Percentiles rank a stretch among this genome's conserved stretches.
phyloP scores from a whole-genome alignment of 305 asterid genomes.

The Petunia hybrid region DNA sequence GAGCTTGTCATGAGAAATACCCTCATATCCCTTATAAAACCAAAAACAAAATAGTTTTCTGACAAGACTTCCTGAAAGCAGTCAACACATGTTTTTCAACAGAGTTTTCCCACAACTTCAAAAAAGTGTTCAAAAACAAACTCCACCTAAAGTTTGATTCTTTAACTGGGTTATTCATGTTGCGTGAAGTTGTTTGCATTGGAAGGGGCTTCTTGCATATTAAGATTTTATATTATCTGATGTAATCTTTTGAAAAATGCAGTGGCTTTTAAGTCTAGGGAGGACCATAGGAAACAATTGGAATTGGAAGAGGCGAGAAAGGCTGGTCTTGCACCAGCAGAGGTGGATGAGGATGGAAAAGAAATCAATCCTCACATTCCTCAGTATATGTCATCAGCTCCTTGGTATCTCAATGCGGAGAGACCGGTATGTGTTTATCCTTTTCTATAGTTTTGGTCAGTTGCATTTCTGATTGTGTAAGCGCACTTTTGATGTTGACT shows the following conservation, averaged over 20 bases:
- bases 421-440: slow-evolving; percentile 57
- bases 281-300: slow-evolving; percentile 82
- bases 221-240: slow-evolving; percentile 11
- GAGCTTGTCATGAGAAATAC: neutral
- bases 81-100: neutral
- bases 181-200: neutral
- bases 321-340: slow-evolving; percentile 90
- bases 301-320: slow-evolving; percentile 85
- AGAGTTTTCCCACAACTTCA: neutral
- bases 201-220: neutral
- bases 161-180: slow-evolving; percentile 1
- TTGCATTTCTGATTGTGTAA: slow-evolving; percentile 2
- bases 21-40: neutral
- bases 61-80: neutral
- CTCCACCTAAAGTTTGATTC: neutral
- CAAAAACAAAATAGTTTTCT: neutral
- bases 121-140: neutral
- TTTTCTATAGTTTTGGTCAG: neutral
- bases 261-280: slow-evolving; percentile 77
- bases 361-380: slow-evolving; percentile 89
- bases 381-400: slow-evolving; percentile 84
- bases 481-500: slow-evolving; percentile 26
- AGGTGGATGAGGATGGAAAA: slow-evolving; percentile 82
- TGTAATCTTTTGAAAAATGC: slow-evolving; percentile 35
- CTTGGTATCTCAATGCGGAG: slow-evolving; percentile 79